These are phyloP conservation scores for Purshia tridentata DNA, from an alignment of 306 rosid genomes.

Conservation along the genomic window DNA sequence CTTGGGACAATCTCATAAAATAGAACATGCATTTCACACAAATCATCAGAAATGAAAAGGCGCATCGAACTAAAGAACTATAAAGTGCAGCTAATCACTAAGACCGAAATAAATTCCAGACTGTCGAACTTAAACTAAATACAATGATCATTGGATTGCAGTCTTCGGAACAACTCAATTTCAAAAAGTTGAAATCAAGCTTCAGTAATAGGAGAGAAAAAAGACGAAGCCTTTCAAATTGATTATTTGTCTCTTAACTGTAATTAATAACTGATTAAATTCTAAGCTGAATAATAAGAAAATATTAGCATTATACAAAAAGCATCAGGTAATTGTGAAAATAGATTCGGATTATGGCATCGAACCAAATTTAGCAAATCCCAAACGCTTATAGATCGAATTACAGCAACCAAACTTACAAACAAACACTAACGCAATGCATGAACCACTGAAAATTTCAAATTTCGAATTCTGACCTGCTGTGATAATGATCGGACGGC, in stretches of 20 bases:
- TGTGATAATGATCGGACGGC: constrained; percentile 34
- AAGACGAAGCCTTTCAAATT: not conserved
- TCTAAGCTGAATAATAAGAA: not conserved
- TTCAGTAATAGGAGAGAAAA: not conserved
- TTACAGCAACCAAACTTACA: not conserved
- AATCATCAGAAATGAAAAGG: not conserved
- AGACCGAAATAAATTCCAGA: no score
- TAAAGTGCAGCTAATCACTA: not conserved
- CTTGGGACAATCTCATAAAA: not conserved
- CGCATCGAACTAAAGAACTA: not conserved
- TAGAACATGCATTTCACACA: not conserved
- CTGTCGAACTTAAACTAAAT: not conserved
- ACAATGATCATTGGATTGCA: not conserved
- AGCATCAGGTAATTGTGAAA: not conserved
- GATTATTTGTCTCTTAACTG: not conserved
- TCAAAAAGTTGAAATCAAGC: not conserved
- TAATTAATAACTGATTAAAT: not conserved
- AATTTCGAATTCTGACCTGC: constrained; percentile 40
- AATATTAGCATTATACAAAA: not conserved
- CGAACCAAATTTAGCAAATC: constrained; percentile 2
- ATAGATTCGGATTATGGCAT: not conserved
- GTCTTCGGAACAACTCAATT: not conserved
- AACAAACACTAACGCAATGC: not conserved
- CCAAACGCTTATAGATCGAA: constrained; percentile 10
- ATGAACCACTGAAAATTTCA: not conserved